A percentile compares a stretch with the other conserved stretches of the same genome.
Evolutionary conservation across 2,329 filamentous ascomycete species (phyloP).

Genomic region (Periconia sp.): DNA sequence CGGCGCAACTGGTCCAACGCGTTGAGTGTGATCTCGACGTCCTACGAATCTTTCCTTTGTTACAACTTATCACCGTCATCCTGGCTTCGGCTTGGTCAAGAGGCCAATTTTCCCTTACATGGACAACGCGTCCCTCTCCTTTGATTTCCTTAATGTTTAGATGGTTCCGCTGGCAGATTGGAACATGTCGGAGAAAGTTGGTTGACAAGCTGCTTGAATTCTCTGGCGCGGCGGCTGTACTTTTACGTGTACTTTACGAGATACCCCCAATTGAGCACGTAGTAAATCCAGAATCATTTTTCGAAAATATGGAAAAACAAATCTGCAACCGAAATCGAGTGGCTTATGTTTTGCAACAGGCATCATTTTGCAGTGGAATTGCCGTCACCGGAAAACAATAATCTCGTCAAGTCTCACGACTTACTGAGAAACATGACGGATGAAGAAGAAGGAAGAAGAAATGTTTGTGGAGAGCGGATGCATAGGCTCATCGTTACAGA

Average conservation of each 20-base stretch:
- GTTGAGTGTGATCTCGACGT: slow-evolving; percentile 43
- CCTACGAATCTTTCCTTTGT: slow-evolving; percentile 40
- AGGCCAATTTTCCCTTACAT: not conserved
- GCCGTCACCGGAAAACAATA: no score
- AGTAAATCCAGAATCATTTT: no score
- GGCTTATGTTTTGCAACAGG: no score
- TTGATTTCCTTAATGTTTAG: slow-evolving; percentile 22
- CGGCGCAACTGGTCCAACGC: slow-evolving; percentile 35
- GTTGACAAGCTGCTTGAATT: not conserved
- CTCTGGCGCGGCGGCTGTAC: slow-evolving; percentile 16
- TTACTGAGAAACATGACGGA: no score
- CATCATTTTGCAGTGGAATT: no score
- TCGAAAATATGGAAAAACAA: no score
- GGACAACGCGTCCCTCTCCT: not conserved
- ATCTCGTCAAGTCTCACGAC: no score
- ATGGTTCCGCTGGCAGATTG: slow-evolving; percentile 1
- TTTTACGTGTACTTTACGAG: slow-evolving; percentile 37
- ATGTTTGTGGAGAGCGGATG: no score
- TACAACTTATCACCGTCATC: slow-evolving; percentile 1
- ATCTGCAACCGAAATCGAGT: no score
- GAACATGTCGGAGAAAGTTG: not conserved
- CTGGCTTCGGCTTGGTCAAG: not conserved
- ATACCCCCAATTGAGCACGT: slow-evolving; percentile 40
- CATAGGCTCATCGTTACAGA: no score
- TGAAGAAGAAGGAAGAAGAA: no score